Percentiles rank a stretch among this genome's conserved stretches.
Evolutionary conservation across 2,329 filamentous ascomycete genomes (phyloP).

Genomic region (Fusarium pseudocircinatum): DNA sequence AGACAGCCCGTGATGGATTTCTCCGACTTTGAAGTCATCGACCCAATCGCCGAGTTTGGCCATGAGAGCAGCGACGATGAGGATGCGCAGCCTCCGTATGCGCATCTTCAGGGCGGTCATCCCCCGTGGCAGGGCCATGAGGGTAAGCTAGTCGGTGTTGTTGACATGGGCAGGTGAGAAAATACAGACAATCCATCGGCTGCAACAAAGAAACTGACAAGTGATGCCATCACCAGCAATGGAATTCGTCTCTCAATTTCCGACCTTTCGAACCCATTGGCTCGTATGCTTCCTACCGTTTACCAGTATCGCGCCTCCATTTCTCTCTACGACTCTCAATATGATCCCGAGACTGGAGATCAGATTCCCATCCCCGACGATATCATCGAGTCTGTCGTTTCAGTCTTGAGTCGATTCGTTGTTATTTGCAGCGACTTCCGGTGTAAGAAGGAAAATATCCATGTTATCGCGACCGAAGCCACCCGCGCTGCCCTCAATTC

Average conservation of each 20-base stretch:
- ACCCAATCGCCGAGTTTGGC: conserved; percentile 35
- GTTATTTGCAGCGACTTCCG: conserved; percentile 44
- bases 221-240: conserved; percentile 58
- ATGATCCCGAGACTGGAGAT: conserved; percentile 44
- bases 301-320: conserved; percentile 46
- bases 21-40: conserved; percentile 41
- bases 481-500: conserved; percentile 47
- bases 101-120: conserved; percentile 25
- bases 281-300: conserved; percentile 67
- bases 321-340: conserved; percentile 48
- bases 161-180: conserved; percentile 51
- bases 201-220: conserved; percentile 11
- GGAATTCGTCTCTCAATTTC: conserved; percentile 76
- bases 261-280: conserved; percentile 55
- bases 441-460: conserved; percentile 39
- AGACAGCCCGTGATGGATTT: conserved; percentile 30
- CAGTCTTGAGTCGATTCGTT: conserved; percentile 43
- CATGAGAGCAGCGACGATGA: conserved; percentile 21
- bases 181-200: neutral
- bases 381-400: conserved; percentile 42
- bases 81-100: conserved; percentile 6
- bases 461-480: conserved; percentile 47
- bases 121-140: conserved; percentile 46
- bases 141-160: conserved; percentile 46
- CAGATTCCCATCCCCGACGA: conserved; percentile 45